Evolutionary conservation across 495 filamentous ascomycete species (phyloP).

Genomic region (Podospora pseudoanserina): DNA sequence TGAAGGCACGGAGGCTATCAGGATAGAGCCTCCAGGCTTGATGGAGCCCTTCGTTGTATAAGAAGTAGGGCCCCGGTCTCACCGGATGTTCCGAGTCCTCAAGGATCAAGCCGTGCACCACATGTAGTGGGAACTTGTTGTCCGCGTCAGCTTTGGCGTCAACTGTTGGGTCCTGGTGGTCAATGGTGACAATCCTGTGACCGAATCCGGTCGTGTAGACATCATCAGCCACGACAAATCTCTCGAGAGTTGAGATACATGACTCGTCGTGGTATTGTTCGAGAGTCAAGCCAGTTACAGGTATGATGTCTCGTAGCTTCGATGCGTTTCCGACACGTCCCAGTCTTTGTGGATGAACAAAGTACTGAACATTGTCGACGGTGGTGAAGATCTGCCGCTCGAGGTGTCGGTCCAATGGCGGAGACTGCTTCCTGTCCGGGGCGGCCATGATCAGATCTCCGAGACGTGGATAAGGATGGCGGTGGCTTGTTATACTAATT

Average conservation of each 20-base stretch:
- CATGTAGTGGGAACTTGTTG: neutral
- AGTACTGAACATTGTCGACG: neutral
- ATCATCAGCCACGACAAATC: neutral
- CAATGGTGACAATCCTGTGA: neutral
- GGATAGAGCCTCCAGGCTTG: neutral
- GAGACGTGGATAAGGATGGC: neutral
- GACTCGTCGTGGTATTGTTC: neutral
- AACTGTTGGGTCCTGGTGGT: neutral
- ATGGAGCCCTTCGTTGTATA: neutral
- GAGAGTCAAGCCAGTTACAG: neutral
- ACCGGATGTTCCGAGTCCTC: neutral
- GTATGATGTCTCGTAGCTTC: neutral
- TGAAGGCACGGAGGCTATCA: neutral
- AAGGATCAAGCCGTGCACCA: neutral
- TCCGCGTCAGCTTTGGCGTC: neutral
- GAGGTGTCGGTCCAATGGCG: neutral
- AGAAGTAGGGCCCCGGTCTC: neutral
- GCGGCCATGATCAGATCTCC: neutral
- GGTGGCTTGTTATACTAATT: neutral
- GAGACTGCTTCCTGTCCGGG: neutral
- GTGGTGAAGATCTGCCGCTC: neutral
- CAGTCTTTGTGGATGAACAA: neutral
- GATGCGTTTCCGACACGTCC: neutral
- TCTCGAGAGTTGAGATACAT: neutral
- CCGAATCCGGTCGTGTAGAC: neutral